Evolutionary conservation across 176 grass and related monocot genomes (phyloP).

Genomic region (Carex kokanica): DNA sequence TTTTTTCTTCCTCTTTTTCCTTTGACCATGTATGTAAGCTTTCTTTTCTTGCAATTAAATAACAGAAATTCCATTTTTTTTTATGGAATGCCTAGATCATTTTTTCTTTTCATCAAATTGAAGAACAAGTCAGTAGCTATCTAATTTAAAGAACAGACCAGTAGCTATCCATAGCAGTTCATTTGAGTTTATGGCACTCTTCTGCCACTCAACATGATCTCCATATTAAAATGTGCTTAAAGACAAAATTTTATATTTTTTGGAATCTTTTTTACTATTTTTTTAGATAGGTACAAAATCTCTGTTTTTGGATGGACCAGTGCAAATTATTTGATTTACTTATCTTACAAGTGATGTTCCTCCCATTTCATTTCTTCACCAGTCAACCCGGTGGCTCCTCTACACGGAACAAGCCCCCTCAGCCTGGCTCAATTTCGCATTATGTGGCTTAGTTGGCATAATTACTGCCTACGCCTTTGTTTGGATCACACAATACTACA

Average conservation of each 20-base stretch:
- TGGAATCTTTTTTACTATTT: no score
- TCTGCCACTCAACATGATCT: no score
- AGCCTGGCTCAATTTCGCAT: constrained; percentile 91
- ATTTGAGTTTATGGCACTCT: constrained; percentile 2
- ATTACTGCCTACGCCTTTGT: constrained; percentile 92
- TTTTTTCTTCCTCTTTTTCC: not conserved
- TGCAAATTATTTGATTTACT: not conserved
- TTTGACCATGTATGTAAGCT: not conserved
- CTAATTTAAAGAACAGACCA: not conserved
- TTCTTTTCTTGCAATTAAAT: constrained; percentile 8
- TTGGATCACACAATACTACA: constrained; percentile 98
- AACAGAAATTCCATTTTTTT: not conserved
- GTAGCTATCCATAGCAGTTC: not conserved
- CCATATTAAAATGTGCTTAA: no score
- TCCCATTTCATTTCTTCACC: constrained; percentile 23
- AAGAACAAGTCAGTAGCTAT: not conserved
- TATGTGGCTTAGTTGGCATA: constrained; percentile 96
- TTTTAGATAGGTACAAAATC: no score
- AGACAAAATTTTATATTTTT: no score
- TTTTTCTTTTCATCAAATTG: not conserved
- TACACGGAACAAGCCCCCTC: constrained; percentile 98
- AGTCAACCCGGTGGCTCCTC: constrained; percentile 98
- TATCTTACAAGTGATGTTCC: not conserved
- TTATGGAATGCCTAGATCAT: not conserved
- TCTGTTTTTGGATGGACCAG: no score